Percentiles rank a stretch among this genome's conserved stretches.
These are phyloP conservation scores for Claviceps maximensis DNA, from an alignment of 2,329 filamentous ascomycete genomes.

Conservation along the genomic window DNA sequence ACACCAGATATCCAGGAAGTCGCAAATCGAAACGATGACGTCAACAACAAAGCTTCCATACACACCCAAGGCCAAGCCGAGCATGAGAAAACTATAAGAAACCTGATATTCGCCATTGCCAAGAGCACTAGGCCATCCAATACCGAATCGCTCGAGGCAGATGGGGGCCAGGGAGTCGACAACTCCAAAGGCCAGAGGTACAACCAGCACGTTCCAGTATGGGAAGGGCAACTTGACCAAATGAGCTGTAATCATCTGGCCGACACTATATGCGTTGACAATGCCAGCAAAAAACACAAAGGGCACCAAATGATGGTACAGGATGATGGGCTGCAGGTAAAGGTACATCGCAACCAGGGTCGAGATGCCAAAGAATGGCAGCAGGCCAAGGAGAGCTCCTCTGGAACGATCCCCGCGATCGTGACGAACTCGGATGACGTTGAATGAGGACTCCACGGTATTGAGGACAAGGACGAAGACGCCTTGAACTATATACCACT, in stretches of 20 bases:
- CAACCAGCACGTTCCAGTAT: conserved; percentile 71
- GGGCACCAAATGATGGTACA: conserved; percentile 71
- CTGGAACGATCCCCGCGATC: conserved; percentile 58
- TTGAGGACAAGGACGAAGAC: conserved; percentile 71
- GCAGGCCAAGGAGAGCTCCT: conserved; percentile 66
- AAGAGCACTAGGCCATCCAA: conserved; percentile 65
- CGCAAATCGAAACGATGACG: conserved; percentile 94
- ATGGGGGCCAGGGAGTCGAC: conserved; percentile 66
- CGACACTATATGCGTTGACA: conserved; percentile 88
- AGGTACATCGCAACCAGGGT: conserved; percentile 64
- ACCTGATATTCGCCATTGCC: conserved; percentile 76
- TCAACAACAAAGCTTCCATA: conserved; percentile 96
- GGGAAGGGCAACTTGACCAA: conserved; percentile 80
- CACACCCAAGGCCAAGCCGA: conserved; percentile 76
- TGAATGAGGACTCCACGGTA: conserved; percentile 63
- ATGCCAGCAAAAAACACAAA: conserved; percentile 82
- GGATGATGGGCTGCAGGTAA: conserved; percentile 70
- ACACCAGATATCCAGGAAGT: conserved; percentile 97
- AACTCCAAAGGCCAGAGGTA: conserved; percentile 67
- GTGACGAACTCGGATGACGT: conserved; percentile 72
- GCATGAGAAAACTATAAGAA: conserved; percentile 76
- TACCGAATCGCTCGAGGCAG: conserved; percentile 43
- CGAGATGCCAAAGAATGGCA: conserved; percentile 74
- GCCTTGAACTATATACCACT: conserved; percentile 89
- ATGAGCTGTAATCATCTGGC: conserved; percentile 91